A percentile compares a stretch with the other conserved stretches of the same genome.
Evolutionary conservation across 2,329 filamentous ascomycete genomes (phyloP).

Genomic region (Trichoderma sp.): DNA sequence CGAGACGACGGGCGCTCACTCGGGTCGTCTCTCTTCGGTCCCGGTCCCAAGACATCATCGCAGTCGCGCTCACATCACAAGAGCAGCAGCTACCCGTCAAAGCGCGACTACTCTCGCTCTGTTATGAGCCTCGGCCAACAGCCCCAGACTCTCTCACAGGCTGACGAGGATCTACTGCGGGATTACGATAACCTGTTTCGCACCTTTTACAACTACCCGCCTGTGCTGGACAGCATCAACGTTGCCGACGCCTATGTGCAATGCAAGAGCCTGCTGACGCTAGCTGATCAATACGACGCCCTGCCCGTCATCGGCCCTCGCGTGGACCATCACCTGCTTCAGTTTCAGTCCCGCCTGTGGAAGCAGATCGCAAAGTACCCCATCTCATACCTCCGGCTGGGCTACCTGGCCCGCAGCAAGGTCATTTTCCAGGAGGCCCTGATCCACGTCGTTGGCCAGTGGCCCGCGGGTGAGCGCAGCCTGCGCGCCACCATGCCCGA

Average conservation of each 20-base stretch:
- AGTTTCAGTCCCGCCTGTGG: slow-evolving; percentile 88
- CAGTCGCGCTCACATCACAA: slow-evolving; percentile 36
- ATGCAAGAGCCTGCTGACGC: slow-evolving; percentile 81
- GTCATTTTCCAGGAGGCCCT: slow-evolving; percentile 85
- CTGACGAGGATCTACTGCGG: slow-evolving; percentile 73
- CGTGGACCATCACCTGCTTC: slow-evolving; percentile 89
- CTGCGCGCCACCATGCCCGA: slow-evolving; percentile 72
- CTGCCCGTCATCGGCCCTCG: slow-evolving; percentile 82
- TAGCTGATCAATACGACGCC: slow-evolving; percentile 95
- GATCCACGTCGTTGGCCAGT: slow-evolving; percentile 91
- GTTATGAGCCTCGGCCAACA: slow-evolving; percentile 72
- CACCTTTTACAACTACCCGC: slow-evolving; percentile 92
- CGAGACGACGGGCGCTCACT: slow-evolving; percentile 12
- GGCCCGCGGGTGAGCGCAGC: slow-evolving; percentile 77
- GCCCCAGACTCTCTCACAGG: slow-evolving; percentile 48
- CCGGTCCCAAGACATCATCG: slow-evolving; percentile 39
- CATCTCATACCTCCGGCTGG: slow-evolving; percentile 85
- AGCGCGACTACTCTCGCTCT: slow-evolving; percentile 73
- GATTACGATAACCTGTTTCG: slow-evolving; percentile 96
- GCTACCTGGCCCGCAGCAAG: slow-evolving; percentile 78
- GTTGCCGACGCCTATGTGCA: slow-evolving; percentile 92
- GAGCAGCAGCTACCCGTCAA: slow-evolving; percentile 44
- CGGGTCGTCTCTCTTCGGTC: slow-evolving; percentile 34
- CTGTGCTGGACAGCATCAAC: slow-evolving; percentile 76
- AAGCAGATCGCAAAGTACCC: slow-evolving; percentile 97